A percentile compares a stretch with the other conserved stretches of the same genome.
These are phyloP conservation scores for Zygosaccharomyces pseudobailii DNA, from an alignment of 1,139 yeast species.

Conservation along the genomic window DNA sequence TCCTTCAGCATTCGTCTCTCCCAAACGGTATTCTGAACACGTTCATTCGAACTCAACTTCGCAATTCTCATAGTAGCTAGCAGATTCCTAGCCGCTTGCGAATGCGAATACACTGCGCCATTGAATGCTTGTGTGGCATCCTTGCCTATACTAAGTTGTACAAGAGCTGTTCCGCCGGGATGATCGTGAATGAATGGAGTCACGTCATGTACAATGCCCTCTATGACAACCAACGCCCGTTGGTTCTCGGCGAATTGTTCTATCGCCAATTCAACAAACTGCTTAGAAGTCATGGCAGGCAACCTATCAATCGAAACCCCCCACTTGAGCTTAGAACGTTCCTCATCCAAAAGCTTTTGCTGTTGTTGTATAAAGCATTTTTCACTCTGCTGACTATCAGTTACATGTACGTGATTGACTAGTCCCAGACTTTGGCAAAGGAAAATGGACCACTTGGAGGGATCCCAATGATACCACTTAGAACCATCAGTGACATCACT, in stretches of 20 bases:
- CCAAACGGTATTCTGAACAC: slow-evolving; percentile 63
- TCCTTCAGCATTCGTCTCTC: slow-evolving; percentile 42
- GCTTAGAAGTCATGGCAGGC: slow-evolving; percentile 50
- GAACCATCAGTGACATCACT: slow-evolving; percentile 58
- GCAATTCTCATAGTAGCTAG: slow-evolving; percentile 75
- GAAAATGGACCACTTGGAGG: slow-evolving; percentile 58
- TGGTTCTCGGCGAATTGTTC: slow-evolving; percentile 31
- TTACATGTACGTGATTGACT: slow-evolving; percentile 39
- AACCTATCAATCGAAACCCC: slow-evolving; percentile 69
- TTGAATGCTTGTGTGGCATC: slow-evolving; percentile 70
- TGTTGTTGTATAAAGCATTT: slow-evolving; percentile 61
- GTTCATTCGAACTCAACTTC: slow-evolving; percentile 69
- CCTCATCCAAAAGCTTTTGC: slow-evolving; percentile 55
- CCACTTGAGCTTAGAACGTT: slow-evolving; percentile 65
- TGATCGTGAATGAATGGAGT: slow-evolving; percentile 70
- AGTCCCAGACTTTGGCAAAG: slow-evolving; percentile 40
- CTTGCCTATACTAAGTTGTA: slow-evolving; percentile 60
- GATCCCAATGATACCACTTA: slow-evolving; percentile 54
- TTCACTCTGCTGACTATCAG: slow-evolving; percentile 45
- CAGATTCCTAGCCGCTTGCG: slow-evolving; percentile 67
- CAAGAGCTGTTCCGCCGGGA: slow-evolving; percentile 63
- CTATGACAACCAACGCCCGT: slow-evolving; percentile 43
- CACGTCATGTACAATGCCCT: slow-evolving; percentile 65
- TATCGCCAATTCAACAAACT: slow-evolving; percentile 43
- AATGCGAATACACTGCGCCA: slow-evolving; percentile 72